Base-by-base conservation (phyloP, 2,329 filamentous ascomycete genomes). In the Colletotrichum trifolii region DNA sequence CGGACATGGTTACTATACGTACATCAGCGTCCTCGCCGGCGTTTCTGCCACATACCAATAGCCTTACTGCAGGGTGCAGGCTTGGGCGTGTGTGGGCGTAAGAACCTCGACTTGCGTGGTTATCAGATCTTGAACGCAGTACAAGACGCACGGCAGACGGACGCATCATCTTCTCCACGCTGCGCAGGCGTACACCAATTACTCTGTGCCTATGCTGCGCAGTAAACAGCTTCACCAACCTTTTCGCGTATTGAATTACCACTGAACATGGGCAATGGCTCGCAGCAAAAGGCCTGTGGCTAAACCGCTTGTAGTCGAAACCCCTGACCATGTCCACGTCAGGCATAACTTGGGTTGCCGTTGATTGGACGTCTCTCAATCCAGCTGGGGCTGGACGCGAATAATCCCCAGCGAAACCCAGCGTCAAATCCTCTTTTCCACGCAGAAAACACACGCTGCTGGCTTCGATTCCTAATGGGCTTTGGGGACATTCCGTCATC, bases 381-480 rank as follows among this genome's bases (percentile, higher is more conserved):
- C 46, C 45, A 56, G 12, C 58, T 66, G 42, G 63, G 58, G 58
- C 62, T 62, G 58, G 52, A 62, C 17, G 62, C 52, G 34, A 52
- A 62, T 25, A 47, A 36, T 54, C n/a, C 39, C 45, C 36, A 17
- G 33, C n/a, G 34, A 46, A 15, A 15, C 46, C 47, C 36, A 57
- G 46, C 15, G 45, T 52, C 42, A 35, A 47, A 53, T 46, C 53
- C 50, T 50, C 54, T 25, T 61, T 55, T 55, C 25, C 15, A 40
- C 50, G n/a, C 9, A 34, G 52, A 42, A 46, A 54, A 54, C 46
- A 50, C 43, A 38, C 12, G 12, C 39, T 43, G 49, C 42, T 34
- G 10, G 12, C 47, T 39, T 38, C 39, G 49, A 34, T 25, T 25
- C 49, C 42, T 39, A 35, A 38, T 48, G 39, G 15, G n/a, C 17